Evolutionary conservation across 441 rosid species (phyloP).

Genomic region (Adansonia gregorii): DNA sequence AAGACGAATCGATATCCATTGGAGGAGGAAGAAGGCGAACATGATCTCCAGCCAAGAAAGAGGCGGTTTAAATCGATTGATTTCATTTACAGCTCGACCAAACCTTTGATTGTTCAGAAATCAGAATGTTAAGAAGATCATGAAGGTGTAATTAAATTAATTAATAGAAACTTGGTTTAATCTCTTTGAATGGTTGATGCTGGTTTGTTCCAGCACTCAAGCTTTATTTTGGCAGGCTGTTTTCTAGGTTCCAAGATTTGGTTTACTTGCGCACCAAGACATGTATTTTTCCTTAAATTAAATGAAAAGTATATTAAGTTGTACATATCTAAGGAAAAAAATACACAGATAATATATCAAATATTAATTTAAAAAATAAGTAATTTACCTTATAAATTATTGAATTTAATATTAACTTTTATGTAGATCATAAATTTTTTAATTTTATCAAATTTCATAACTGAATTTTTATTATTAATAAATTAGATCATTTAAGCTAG

Average conservation of each 20-base stretch:
- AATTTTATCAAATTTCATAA: too few relatives aligned
- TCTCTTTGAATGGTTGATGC: background rate
- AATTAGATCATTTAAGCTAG: too few relatives aligned
- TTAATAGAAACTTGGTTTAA: too few relatives aligned
- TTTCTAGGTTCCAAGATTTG: background rate
- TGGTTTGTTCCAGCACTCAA: background rate
- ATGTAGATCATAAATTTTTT: too few relatives aligned
- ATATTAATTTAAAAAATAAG: too few relatives aligned
- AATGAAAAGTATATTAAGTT: background rate
- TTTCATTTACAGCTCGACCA: conserved; percentile 13
- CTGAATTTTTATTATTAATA: too few relatives aligned
- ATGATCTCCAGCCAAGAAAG: background rate
- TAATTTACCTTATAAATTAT: too few relatives aligned
- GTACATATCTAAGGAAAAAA: background rate
- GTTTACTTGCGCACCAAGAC: background rate
- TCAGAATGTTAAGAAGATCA: background rate
- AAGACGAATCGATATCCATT: background rate
- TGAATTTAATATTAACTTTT: too few relatives aligned
- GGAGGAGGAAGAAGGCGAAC: background rate
- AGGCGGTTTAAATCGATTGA: conserved; percentile 6
- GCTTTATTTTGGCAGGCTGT: background rate
- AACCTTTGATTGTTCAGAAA: background rate
- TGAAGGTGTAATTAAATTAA: background rate
- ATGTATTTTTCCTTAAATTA: background rate
- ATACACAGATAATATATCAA: too few relatives aligned